Percentiles rank a stretch among this genome's conserved stretches.
Conservation (phyloP, 257 asterid species). For the Salvia hispanica region DNA sequence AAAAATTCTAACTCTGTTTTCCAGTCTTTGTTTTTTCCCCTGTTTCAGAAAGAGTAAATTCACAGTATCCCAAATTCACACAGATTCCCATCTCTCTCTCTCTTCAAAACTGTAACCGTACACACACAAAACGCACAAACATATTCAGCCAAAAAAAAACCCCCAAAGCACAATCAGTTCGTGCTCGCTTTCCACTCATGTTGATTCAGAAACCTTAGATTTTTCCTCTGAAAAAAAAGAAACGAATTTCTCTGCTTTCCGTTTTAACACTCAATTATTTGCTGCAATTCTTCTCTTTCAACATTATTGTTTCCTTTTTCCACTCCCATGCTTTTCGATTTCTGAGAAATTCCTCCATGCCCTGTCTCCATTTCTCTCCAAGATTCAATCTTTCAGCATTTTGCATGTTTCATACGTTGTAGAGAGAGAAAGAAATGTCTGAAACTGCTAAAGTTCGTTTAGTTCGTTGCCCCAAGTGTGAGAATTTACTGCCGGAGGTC, state of each 20-base stretch:
- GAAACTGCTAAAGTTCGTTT: slow-evolving; percentile 72
- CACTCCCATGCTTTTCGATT: not conserved
- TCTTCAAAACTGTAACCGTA: slow-evolving; percentile 17
- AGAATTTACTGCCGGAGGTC: slow-evolving; percentile 73
- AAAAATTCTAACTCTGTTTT: slow-evolving; percentile 13
- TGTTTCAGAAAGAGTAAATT: slow-evolving; percentile 3
- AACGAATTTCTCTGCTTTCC: slow-evolving; percentile 27
- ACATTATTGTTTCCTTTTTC: not conserved
- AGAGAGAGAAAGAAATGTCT: slow-evolving; percentile 46
- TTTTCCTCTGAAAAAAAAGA: slow-evolving; percentile 22
- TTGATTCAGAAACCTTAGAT: slow-evolving; percentile 30
- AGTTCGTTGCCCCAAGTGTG: slow-evolving; percentile 87
- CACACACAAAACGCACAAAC: slow-evolving; percentile 20
- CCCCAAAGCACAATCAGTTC: slow-evolving; percentile 27
- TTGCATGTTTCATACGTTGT: slow-evolving; percentile 27
- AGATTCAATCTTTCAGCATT: slow-evolving; percentile 27
- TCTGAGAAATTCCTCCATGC: not conserved
- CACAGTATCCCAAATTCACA: not conserved
- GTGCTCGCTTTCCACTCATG: slow-evolving; percentile 19
- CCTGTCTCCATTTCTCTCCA: slow-evolving; percentile 14
- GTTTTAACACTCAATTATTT: slow-evolving; percentile 22
- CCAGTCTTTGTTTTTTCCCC: not conserved
- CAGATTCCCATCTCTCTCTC: slow-evolving; percentile 8
- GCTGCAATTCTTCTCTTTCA: not conserved
- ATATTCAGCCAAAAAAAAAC: slow-evolving; percentile 25